Evolutionary conservation across 495 filamentous ascomycete genomes (phyloP).

Genomic region (Penicillium cosmopolitanum): DNA sequence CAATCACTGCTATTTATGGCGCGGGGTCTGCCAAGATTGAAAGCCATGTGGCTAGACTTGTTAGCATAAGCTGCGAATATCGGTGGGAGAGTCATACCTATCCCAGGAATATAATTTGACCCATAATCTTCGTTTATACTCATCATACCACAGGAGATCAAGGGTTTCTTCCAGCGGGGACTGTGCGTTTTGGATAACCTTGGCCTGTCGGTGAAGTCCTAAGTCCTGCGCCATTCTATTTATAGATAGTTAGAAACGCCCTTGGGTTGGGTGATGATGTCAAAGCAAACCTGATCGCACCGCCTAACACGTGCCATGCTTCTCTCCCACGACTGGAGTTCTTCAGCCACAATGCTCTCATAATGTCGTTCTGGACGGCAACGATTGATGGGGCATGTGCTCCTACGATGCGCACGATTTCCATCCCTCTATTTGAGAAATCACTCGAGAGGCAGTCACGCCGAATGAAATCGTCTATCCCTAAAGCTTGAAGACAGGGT

Average conservation of each 20-base stretch:
- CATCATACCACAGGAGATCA: conserved; percentile 5
- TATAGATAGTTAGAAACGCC: background rate
- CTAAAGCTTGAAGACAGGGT: conserved; percentile 1
- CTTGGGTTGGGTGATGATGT: background rate
- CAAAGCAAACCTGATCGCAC: conserved; percentile 5
- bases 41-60: conserved; percentile 11
- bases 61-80: background rate
- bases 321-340: conserved; percentile 7
- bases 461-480: background rate
- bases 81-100: background rate
- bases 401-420: background rate
- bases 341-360: conserved; percentile 9
- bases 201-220: conserved; percentile 4
- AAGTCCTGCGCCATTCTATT: conserved; percentile 5
- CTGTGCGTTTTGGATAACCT: conserved; percentile 4
- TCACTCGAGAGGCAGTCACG: conserved; percentile 3
- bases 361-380: conserved; percentile 6
- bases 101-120: conserved; percentile 9
- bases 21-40: conserved; percentile 8
- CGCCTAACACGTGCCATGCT: conserved; percentile 7
- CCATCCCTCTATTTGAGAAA: conserved; percentile 1
- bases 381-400: background rate
- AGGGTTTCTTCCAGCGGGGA: conserved; percentile 6
- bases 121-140: conserved; percentile 11
- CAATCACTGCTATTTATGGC: conserved; percentile 16